Evolutionary conservation across 331 rosid species (phyloP), one percentile per base, ranked within the genome.

Genomic region (Telfairia occidentalis): DNA sequence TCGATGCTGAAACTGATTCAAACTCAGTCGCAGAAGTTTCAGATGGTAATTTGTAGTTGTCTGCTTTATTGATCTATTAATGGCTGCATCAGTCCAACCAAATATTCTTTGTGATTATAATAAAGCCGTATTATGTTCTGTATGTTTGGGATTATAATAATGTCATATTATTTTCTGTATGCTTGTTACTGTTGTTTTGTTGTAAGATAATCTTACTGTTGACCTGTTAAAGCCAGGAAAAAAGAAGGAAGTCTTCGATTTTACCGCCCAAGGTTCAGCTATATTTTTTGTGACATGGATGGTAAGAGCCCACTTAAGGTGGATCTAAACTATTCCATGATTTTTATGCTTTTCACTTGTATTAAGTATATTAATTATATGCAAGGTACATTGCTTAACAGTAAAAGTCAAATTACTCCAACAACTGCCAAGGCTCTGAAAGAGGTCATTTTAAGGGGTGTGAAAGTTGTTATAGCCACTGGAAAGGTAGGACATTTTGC

Each of bases 241-340:
- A 91, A 83, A 87, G 98, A 91, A 80, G 96, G 97, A 75, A 79
- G 87, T 83, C 90, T 94, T 82, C 89, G 97, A 81, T 94, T 89
- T 82, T 91, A 94, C 81, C 84, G 87, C 78, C 97, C 98, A 54
- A 91, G 85, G 91, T 94, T 89, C 88, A 89, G 79, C 83, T 87
- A 87, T 78, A 89, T 94, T 79, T 94, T 94, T 86, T 91, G 96
- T 55, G 98, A 94, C 60, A 91, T 94, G 98, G 98, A 94, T 87
- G 97, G 97, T 94, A 83, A 85, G 88, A 43, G 69, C 74, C 54
- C 24, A 28, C 67, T 40, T 23, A 74, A 60, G 74, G 8, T 30
- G 34, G 45, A 57, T 70, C 42, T 26, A 46, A 76, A 50, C 7
- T 9, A 54, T 43, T 30, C 23, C 63, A 76, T n/a, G 72, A 76